Evolutionary conservation across 768 basidiomycete species (phyloP), one percentile per base, ranked within the genome.

Genomic region (Rhodotorula paludigena): DNA sequence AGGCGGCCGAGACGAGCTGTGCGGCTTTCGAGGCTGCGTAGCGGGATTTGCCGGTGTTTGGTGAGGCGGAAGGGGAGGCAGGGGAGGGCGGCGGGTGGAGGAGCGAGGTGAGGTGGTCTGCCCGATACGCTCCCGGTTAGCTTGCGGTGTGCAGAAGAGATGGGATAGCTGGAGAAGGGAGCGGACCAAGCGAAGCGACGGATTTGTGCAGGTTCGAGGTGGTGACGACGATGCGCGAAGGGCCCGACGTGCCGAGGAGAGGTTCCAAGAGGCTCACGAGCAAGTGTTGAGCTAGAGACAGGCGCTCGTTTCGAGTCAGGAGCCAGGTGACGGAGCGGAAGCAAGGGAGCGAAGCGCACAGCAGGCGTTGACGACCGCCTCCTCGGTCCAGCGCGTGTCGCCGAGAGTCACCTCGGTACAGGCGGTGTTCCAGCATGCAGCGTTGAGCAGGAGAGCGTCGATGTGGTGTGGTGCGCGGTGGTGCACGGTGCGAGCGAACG

Each of bases 1-100:
- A 15, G 30, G 25, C 35, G 5, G 42, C 51, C 20, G 56, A 14
- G 28, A 56, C 3, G 25, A 55, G 35, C 9, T 36, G 41, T 2
- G 35, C 14, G 25, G 64, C 32, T 18, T 69, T 69, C n/a, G 63
- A 64, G 15, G 57, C 48, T 11, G 68, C 58, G 44, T 69, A 69
- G 36, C 68, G 58, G 3, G 30, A n/a, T 32, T 56, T 57, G 16
- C 53, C 33, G 5, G 60, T 61, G 28, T 35, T 56, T 5, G 15
- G 3, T 5, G 25, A 1, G 32, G 23, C 12, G 18, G 33, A 44
- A 2, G 30, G 1, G 23, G 32, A 3, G 39, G 38, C 28, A 3
- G 30, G 0, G 12, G n/a, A n/a, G n/a, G n/a, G n/a, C n/a, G 52
- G 15, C 1, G 42, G 39, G 39, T 51, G 28, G 18, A 28, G 41